Evolutionary conservation across 1,284 basidiomycete species (phyloP).

Genomic region (Macrocystidia cucumis): DNA sequence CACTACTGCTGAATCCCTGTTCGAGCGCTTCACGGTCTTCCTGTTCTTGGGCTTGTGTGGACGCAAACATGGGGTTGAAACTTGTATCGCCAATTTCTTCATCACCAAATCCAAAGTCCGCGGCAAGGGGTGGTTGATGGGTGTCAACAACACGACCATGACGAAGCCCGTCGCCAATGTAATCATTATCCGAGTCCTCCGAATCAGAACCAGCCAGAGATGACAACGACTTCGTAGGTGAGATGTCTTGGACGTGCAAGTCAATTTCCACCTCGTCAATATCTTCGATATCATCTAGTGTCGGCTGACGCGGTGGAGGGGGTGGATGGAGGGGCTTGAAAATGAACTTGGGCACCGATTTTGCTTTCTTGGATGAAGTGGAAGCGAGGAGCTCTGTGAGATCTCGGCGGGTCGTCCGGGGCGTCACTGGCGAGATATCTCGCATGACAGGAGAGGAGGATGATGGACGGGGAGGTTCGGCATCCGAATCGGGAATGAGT

Average conservation of each 20-base stretch:
- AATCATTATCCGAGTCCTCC: conserved; percentile 14
- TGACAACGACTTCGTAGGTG: conserved; percentile 21
- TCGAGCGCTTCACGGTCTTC: no score
- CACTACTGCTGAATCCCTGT: no score
- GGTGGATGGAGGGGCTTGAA: background rate
- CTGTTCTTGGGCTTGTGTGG: conserved; percentile 20
- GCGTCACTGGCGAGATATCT: conserved; percentile 8
- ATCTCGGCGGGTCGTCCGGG: conserved; percentile 9
- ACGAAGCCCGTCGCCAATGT: no score
- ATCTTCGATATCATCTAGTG: background rate
- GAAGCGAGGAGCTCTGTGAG: conserved; percentile 16
- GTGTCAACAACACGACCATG: no score
- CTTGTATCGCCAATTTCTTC: conserved; percentile 4
- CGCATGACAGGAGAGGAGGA: background rate
- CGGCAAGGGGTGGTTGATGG: no score
- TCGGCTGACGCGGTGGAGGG: background rate
- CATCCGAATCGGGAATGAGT: background rate
- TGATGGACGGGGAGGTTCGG: conserved; percentile 2
- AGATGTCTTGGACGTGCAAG: conserved; percentile 8
- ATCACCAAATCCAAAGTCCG: conserved; percentile 2
- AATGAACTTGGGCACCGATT: background rate
- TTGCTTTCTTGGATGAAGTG: conserved; percentile 7
- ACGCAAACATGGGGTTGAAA: conserved; percentile 22
- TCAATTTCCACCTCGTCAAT: conserved; percentile 4
- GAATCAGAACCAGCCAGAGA: conserved; percentile 20